These are phyloP conservation scores for Arachnopeziza araneosa DNA, from an alignment of 2,329 filamentous ascomycete genomes.

Conservation along the genomic window DNA sequence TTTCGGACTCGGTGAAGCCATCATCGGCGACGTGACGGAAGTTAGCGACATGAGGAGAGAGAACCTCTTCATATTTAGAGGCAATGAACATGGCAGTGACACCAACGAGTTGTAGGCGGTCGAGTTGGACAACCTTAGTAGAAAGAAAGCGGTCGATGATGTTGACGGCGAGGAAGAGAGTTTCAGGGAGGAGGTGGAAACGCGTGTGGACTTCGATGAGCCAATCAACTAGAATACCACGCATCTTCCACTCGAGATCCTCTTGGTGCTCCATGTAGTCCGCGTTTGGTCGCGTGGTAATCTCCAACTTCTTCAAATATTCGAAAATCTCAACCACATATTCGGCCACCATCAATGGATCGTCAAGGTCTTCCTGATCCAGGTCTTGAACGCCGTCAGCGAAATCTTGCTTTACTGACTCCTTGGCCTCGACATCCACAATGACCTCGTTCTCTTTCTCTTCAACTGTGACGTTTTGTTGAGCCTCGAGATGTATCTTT, in stretches of 20 bases:
- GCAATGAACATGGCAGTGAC: constrained; percentile 99
- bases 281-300: constrained; percentile 75
- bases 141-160: constrained; percentile 98
- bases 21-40: constrained; percentile 97
- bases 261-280: constrained; percentile 94
- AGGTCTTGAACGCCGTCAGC: constrained; percentile 54
- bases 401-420: constrained; percentile 23
- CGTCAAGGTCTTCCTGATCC: constrained; percentile 82
- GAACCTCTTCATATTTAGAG: constrained; percentile 96
- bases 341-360: constrained; percentile 96
- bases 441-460: constrained; percentile 34
- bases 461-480: constrained; percentile 38
- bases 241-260: constrained; percentile 97
- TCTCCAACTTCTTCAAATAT: constrained; percentile 83
- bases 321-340: constrained; percentile 98
- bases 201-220: constrained; percentile 96
- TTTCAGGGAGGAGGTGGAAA: constrained; percentile 93
- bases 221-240: constrained; percentile 96
- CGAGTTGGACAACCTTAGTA: constrained; percentile 89
- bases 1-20: constrained; percentile 91
- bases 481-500: constrained; percentile 53
- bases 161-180: constrained; percentile 93
- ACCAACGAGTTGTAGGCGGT: constrained; percentile 92
- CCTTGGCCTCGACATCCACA: constrained; percentile 26
- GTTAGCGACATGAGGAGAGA: constrained; percentile 94